Base-by-base conservation (phyloP, 2,329 filamentous ascomycete genomes). In the Colletotrichum graminicola region DNA sequence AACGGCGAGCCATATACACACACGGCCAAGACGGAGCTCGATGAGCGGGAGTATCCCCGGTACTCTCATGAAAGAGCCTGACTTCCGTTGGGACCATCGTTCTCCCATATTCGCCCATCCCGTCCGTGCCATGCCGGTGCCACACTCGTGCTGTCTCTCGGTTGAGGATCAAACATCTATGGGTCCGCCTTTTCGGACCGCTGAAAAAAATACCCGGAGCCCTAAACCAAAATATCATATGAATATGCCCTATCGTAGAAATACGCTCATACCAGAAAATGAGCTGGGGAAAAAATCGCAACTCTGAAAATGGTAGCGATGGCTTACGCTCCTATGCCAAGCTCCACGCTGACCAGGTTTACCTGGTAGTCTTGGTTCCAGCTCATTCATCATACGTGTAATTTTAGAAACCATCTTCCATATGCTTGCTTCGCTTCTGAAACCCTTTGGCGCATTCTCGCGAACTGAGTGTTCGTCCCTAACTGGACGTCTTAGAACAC, bases 41-140 rank as follows among this genome's bases (percentile, higher is more conserved):
- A 60, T 39, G 54, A 71, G 62, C 65, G 34, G 29, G 41, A 41
- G 36, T 16, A 18, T 54, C 65, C 65, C 47, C 61, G 6, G 6
- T 41, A 47, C 45, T 55, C 59, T 69, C 54, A 72, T 60, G 18
- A 49, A 43, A 36, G 45, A 64, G 65, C 54, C 34, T 52, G 60
- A 29, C 45, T 62, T 68, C 56, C 65, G 54, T 55, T 41, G 59
- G 69, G 60, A 66, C 69, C 39, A 43, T 71, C 39, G 54, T 72
- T 41, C 55, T 66, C 62, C 54, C 54, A 51, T 56, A 41, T 45
- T 56, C 34, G 36, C 45, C 54, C 32, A 45, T 49, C 54, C 59
- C 54, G 57, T 56, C 47, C 66, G 43, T 69, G 65, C 69, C 59
- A 47, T 60, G 59, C 54, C 32, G 69, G 26, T 64, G 59, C 51